Base-by-base conservation (phyloP, 108 stramenopile species). In the Mayamaea pseudoterrestris region DNA sequence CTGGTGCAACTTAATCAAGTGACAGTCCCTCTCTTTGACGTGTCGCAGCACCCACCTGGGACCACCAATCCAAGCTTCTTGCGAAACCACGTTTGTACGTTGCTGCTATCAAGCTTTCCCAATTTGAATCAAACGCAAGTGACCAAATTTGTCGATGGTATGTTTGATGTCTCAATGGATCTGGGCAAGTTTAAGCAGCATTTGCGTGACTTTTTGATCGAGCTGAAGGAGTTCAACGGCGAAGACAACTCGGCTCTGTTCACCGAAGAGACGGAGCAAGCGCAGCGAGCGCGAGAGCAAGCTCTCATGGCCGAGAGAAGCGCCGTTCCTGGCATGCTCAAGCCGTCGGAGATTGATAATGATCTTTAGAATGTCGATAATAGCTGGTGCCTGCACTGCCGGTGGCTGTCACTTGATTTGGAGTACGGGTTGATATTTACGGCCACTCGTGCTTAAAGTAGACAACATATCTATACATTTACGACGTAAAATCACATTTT, bases 181-280 rank as follows among this genome's bases (percentile, higher is more conserved):
- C 64, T 99, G 27, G 68, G 80, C 25, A 67, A 94, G 30, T 99
- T 98, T 81, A 99, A 99, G 73, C 86, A 84, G 6, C 96, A 95
- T 57, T 60, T 99, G 28, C 83, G 98, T 47, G 96, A 99, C 68
- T 99, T 99, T 66, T 73, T 99, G 53, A 90, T 99, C 48, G 83
- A 93, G 43, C 63, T 99, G 34, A 98, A 98, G 71, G 98, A 99
- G 58, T 99, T 99, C 68, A 88, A 74, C 31, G 65, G 72, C 0
- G 96, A 99, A 67, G 96, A 99, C 57, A 97, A 96, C 72, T 75
- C 80, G 37, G 92, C 89, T 21, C 69, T 99, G 28, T 99, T 68
- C 57, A 57, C 65, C 25, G 96, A 99, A 68, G 98, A 99, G 59
- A 66, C 65, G 40, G 84, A 93, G 41, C 69, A 55, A 25, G 73